Percentiles rank a stretch among this genome's conserved stretches.
Conservation (phyloP, 2,329 filamentous ascomycete species). For the Fusarium sp. region DNA sequence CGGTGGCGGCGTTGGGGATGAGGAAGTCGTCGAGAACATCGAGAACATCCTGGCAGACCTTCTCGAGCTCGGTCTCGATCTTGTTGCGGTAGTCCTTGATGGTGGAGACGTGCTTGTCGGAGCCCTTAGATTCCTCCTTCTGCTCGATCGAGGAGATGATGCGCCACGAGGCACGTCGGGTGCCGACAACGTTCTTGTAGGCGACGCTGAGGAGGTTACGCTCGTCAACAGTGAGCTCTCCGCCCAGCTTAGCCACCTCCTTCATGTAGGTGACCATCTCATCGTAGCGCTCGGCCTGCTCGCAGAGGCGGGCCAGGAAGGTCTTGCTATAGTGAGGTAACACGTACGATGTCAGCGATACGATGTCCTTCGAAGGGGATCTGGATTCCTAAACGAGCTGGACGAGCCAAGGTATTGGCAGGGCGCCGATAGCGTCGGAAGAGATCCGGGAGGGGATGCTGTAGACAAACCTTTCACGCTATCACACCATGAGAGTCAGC, state of each 20-base stretch:
- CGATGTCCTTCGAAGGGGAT: constrained; percentile 32
- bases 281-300: constrained; percentile 99
- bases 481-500: constrained; percentile 50
- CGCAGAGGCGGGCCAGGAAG: constrained; percentile 99
- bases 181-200: constrained; percentile 99
- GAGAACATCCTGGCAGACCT: constrained; percentile 97
- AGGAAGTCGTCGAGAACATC: constrained; percentile 92
- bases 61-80: constrained; percentile 97
- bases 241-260: constrained; percentile 92
- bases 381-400: constrained; percentile 25
- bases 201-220: constrained; percentile 98
- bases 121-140: constrained; percentile 99
- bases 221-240: constrained; percentile 92
- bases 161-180: constrained; percentile 97
- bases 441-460: constrained; percentile 23
- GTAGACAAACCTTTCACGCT: constrained; percentile 74
- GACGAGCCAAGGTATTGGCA: constrained; percentile 25
- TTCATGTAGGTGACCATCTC: constrained; percentile 99
- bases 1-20: constrained; percentile 94
- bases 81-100: constrained; percentile 98
- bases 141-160: constrained; percentile 99
- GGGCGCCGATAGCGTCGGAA: constrained; percentile 19
- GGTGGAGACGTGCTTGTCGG: constrained; percentile 90
- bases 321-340: constrained; percentile 78
- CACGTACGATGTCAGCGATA: constrained; percentile 42